Evolutionary conservation across 306 rosid genomes (phyloP), one percentile per base, ranked within the genome.

Genomic region (Cucurbita ficifolia): DNA sequence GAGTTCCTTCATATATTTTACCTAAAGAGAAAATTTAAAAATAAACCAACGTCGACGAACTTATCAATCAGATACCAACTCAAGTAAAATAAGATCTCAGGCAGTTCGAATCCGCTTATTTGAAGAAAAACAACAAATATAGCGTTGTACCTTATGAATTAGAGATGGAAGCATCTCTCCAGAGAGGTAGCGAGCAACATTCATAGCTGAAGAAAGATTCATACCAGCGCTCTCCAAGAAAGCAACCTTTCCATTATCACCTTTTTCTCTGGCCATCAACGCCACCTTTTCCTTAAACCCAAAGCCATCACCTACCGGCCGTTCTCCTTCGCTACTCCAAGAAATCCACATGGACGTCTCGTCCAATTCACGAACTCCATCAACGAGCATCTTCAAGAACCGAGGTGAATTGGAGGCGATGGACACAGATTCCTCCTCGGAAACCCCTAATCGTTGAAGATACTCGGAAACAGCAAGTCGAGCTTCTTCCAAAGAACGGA

Each of bases 231-330:
- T 85, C 90, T 90, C 98, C 83, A 90, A 68, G 75, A 86, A 86
- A 4, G 92, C 94, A 51, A 90, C 87, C 77, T 94, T 90, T 0
- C 97, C 97, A 12, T 76, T 73, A 70, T 89, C 98, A 43, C 97
- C 94, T 72, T 89, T 94, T 68, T 80, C 78, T 58, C 63, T 40
- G 2, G 96, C 97, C 73, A 94, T 76, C 19, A 56, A 78, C 79
- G 75, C 21, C 24, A 88, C 81, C 82, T 90, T 90, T 21, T 81
- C 93, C 65, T 77, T 85, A 43, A 87, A 89, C 81, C 79, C 84
- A 52, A 54, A 63, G 16, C 6, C 75, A 14, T 24, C 81, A 10
- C 60, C 61, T 6, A 8, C 9, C 56, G 68, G 36, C 17, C 0
- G 24, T 60, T 17, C 18, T 72, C 67, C 13, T 36, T 73, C 80